phyloP scores from a whole-genome alignment of 495 filamentous ascomycete genomes.

The Tuber indicum region DNA sequence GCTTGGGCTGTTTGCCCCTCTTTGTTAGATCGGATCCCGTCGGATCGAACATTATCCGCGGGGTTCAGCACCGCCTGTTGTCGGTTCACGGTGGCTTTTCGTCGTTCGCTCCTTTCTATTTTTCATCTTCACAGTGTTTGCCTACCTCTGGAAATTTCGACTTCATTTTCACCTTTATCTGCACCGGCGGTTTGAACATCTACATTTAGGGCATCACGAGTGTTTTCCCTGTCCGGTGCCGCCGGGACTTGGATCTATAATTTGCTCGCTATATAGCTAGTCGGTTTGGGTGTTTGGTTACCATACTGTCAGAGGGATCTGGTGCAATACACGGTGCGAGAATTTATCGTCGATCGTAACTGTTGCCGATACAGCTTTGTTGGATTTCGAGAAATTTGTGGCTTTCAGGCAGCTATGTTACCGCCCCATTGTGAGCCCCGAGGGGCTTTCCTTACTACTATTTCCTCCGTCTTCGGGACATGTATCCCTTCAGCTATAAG shows the following conservation, averaged over 20 bases:
- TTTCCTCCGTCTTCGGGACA: not conserved
- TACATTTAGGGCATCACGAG: not conserved
- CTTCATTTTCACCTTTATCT: not conserved
- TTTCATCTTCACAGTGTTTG: not conserved
- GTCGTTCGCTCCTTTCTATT: not conserved
- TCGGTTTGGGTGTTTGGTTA: not conserved
- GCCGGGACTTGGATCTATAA: not conserved
- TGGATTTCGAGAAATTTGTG: not conserved
- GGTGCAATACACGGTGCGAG: not conserved
- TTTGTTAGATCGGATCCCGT: slow-evolving; percentile 1
- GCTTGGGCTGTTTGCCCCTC: not conserved
- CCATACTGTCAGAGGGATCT: not conserved
- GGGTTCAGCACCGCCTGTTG: not conserved
- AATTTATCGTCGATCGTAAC: not conserved
- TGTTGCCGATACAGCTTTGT: not conserved
- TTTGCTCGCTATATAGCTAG: not conserved
- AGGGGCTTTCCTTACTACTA: not conserved
- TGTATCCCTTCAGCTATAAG: slow-evolving; percentile 39
- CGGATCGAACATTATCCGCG: not conserved
- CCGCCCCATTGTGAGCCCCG: not conserved
- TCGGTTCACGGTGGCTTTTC: not conserved
- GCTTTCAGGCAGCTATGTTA: not conserved
- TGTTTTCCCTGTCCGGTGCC: not conserved
- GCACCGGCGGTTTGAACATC: not conserved
- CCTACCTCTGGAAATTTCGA: not conserved